Evolutionary conservation across 2,329 filamentous ascomycete genomes (phyloP).

Genomic region (Falciphora oryzae): DNA sequence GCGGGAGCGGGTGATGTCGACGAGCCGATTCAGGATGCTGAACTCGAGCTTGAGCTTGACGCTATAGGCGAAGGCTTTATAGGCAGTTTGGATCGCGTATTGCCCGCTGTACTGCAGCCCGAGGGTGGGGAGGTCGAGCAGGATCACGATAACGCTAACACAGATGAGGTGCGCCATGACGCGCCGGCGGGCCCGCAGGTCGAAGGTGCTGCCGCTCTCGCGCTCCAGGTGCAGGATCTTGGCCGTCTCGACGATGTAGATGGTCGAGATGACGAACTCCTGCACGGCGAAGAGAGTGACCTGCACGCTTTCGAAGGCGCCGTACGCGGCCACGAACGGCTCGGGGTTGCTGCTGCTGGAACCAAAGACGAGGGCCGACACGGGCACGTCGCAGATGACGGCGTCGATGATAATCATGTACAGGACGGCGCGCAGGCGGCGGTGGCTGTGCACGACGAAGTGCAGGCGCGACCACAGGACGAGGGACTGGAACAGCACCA

Average conservation of each 20-base stretch:
- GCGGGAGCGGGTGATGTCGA: too few species aligned
- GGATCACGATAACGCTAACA: conserved; percentile 36
- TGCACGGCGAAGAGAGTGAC: conserved; percentile 51
- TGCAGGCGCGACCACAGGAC: conserved; percentile 60
- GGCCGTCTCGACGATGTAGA: conserved; percentile 49
- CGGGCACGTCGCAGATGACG: conserved; percentile 46
- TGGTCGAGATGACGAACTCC: conserved; percentile 45
- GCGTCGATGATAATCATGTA: conserved; percentile 52
- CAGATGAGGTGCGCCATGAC: conserved; percentile 32
- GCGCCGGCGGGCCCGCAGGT: too few species aligned
- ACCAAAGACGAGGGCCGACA: conserved; percentile 49
- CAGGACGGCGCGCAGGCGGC: conserved; percentile 42
- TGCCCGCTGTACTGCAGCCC: conserved; percentile 26
- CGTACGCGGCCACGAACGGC: conserved; percentile 32
- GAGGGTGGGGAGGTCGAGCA: conserved; percentile 29
- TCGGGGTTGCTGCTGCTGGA: conserved; percentile 33
- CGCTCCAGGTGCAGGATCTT: conserved; percentile 38
- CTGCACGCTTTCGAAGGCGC: conserved; percentile 48
- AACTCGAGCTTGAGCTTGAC: conserved; percentile 33
- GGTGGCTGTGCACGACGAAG: conserved; percentile 46
- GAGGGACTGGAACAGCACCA: conserved; percentile 56
- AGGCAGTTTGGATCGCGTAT: conserved; percentile 27
- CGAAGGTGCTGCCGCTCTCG: neutral
- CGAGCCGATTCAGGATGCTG: conserved; percentile 28
- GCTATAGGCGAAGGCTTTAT: conserved; percentile 29